Evolutionary conservation across 148 eudicot species (phyloP), one percentile per base, ranked within the genome.

Genomic region (Camellia lanceoleosa): DNA sequence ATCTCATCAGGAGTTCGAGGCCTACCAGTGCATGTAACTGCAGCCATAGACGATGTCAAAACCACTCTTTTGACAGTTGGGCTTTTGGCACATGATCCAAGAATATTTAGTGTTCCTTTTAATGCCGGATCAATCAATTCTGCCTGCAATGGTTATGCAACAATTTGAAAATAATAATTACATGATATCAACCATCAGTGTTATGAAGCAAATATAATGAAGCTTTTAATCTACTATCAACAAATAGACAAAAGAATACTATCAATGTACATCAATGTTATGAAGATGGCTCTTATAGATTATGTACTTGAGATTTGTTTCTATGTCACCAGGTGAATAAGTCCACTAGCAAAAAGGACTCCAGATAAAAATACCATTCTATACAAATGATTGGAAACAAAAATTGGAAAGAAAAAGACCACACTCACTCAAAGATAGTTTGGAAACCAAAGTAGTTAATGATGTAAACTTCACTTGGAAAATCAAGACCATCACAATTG

Each of bases 91-190:
- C 90, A 88, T 16, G 92, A 88, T 0, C 44, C 75, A 5, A 91
- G 90, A 56, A 91, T 90, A 82, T 91, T 91, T 5, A 91, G 88
- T 14, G 94, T 91, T 59, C 94, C 94, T 80, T 91, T 91, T 3
- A 91, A 44, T 9, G 92, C 90, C 44, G 92, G 95, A 83, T 89
- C 92, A 78, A 91, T 79, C 58, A 91, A 59, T 47, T 91, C 95
- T 51, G 77, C 82, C 94, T 91, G 88, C 60, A 67, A 75, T 23
- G 64, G 18, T 3, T 7, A 54, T 44, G 11, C 14, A 38, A 11
- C 44, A 66, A 5, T 55, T 0, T 2, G 3, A 9, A 8, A 55
- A 10, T 9, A 56, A 56, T 14, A 56, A 56, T 56, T 10, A 10
- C 60, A 56, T 3, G 16, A 56, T 56, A 56, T 49, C 52, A 49